A percentile compares a stretch with the other conserved stretches of the same genome.
Conservation (phyloP, 2,329 filamentous ascomycete genomes). For the Pseudocercospora vitis region DNA sequence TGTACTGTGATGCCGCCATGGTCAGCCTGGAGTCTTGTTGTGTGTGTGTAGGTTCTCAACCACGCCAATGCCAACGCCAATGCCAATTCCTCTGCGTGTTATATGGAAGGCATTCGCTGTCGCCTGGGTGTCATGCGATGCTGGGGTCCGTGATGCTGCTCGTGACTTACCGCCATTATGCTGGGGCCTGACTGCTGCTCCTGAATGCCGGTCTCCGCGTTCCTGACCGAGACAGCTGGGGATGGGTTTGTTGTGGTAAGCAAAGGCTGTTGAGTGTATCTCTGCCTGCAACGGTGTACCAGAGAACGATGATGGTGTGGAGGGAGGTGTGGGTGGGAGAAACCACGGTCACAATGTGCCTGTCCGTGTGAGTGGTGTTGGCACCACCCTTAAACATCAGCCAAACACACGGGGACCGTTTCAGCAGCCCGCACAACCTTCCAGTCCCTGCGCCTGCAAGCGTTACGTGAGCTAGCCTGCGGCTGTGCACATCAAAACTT, state of each 20-base stretch:
- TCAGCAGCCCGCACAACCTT: not conserved
- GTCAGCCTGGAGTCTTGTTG: constrained; percentile 17
- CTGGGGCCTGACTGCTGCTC: constrained; percentile 18
- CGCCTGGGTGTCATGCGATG: constrained; percentile 8
- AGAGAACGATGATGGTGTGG: too few species aligned
- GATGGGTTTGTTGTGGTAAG: constrained; percentile 2
- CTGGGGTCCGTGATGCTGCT: constrained; percentile 1
- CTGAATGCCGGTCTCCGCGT: not conserved
- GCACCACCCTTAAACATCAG: not conserved
- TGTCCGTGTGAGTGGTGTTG: too few species aligned
- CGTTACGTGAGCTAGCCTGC: not conserved
- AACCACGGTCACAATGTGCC: too few species aligned
- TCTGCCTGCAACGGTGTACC: not conserved
- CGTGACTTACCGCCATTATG: constrained; percentile 22
- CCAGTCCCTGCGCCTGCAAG: constrained; percentile 5
- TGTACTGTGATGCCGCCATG: constrained; percentile 32
- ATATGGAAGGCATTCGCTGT: not conserved
- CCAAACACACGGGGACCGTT: not conserved
- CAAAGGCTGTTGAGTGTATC: not conserved
- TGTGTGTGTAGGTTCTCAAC: not conserved
- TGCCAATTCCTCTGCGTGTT: not conserved
- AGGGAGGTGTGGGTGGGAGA: not conserved
- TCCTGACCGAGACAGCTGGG: not conserved
- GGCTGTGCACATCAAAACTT: constrained; percentile 9
- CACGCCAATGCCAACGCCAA: constrained; percentile 7